These are phyloP conservation scores for Ananas comosus DNA, from an alignment of 176 grass and related monocot species.

Conservation along the genomic window DNA sequence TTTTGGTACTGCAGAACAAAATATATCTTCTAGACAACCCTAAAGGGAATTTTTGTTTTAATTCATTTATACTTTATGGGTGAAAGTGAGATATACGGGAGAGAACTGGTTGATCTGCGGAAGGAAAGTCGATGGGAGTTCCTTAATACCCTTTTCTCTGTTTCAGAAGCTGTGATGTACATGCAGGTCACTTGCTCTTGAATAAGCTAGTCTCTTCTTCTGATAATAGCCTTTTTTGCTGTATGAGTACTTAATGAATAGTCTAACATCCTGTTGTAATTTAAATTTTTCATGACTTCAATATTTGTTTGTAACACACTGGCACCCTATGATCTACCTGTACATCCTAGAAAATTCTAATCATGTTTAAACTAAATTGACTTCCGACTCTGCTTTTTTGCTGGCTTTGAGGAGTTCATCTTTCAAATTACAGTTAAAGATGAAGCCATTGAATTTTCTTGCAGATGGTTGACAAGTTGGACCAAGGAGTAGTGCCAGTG, in stretches of 20 bases:
- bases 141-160: conserved; percentile 97
- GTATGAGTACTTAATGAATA: conserved; percentile 2
- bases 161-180: conserved; percentile 99
- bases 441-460: conserved; percentile 16
- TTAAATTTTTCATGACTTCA: too few relatives aligned
- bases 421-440: neutral
- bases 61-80: conserved; percentile 14
- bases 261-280: neutral
- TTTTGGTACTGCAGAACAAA: neutral
- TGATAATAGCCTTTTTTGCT: conserved; percentile 12
- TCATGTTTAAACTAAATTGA: too few relatives aligned
- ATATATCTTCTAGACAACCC: conserved; percentile 2
- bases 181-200: conserved; percentile 61
- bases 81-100: conserved; percentile 94
- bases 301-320: too few relatives aligned
- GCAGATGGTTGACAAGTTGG: conserved; percentile 95
- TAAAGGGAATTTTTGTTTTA: conserved; percentile 9
- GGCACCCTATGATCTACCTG: too few relatives aligned
- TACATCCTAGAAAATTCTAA: too few relatives aligned
- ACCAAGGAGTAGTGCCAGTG: conserved; percentile 65
- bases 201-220: conserved; percentile 8
- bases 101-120: conserved; percentile 88
- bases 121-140: conserved; percentile 95
- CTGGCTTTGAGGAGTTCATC: neutral
- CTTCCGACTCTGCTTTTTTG: too few relatives aligned